Evolutionary conservation across 176 grass and related monocot genomes (phyloP).

Genomic region (Raddia guianensis): DNA sequence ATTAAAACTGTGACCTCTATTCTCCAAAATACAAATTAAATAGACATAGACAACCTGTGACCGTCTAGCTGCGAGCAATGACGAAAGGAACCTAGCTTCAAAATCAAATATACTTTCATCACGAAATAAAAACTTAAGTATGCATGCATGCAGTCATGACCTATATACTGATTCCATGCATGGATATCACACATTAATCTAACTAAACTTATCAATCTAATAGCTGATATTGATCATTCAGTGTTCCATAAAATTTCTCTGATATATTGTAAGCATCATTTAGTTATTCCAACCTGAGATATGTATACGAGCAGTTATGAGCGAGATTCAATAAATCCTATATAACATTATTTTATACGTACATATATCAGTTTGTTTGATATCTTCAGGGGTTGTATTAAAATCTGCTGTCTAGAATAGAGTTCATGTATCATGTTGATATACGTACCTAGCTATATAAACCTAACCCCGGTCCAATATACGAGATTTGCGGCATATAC

Average conservation of each 20-base stretch:
- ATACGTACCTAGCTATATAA: background rate
- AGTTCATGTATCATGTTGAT: background rate
- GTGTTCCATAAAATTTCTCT: too few relatives aligned
- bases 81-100: background rate
- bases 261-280: too few relatives aligned
- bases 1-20: too few relatives aligned
- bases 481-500: background rate
- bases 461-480: background rate
- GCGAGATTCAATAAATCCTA: background rate
- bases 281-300: background rate
- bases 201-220: too few relatives aligned
- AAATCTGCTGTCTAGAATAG: background rate
- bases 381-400: background rate
- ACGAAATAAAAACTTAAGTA: background rate
- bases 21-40: too few relatives aligned
- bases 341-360: background rate
- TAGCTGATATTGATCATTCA: too few relatives aligned
- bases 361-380: background rate
- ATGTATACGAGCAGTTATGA: background rate
- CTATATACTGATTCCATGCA: background rate
- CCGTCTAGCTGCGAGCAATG: background rate
- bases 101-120: background rate
- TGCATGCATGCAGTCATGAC: too few relatives aligned
- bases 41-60: too few relatives aligned
- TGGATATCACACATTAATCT: too few relatives aligned